phyloP scores from a whole-genome alignment of 2,329 filamentous ascomycete species.

The Ascosphaera acerosa region DNA sequence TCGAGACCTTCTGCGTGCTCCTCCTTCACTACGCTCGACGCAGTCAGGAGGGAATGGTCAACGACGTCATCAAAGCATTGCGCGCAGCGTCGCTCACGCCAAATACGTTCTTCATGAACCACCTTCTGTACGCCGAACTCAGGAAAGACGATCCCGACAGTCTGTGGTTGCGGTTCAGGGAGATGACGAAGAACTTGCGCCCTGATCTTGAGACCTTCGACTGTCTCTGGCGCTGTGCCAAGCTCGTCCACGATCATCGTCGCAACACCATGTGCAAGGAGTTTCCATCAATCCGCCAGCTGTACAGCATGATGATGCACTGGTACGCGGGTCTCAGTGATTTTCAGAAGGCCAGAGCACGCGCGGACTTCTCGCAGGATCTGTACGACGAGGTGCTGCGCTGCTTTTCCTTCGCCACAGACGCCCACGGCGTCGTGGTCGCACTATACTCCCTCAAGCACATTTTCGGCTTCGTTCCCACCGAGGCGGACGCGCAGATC shows the following conservation, averaged over 20 bases:
- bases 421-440: slow-evolving; percentile 24
- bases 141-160: slow-evolving; percentile 30
- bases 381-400: slow-evolving; percentile 27
- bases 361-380: slow-evolving; percentile 20
- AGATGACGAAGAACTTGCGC: slow-evolving; percentile 27
- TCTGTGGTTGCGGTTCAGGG: slow-evolving; percentile 30
- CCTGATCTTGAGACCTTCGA: slow-evolving; percentile 46
- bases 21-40: slow-evolving; percentile 45
- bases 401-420: slow-evolving; percentile 25
- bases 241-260: slow-evolving; percentile 23
- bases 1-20: slow-evolving; percentile 56
- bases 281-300: slow-evolving; percentile 19
- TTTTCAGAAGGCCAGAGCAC: slow-evolving; percentile 9
- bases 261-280: slow-evolving; percentile 21
- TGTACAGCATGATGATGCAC: slow-evolving; percentile 26
- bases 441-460: slow-evolving; percentile 22
- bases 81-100: slow-evolving; percentile 36
- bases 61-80: slow-evolving; percentile 36
- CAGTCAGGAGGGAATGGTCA: slow-evolving; percentile 30
- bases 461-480: slow-evolving; percentile 21
- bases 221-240: slow-evolving; percentile 34
- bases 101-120: slow-evolving; percentile 56
- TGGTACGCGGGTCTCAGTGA: slow-evolving; percentile 16
- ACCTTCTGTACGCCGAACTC: slow-evolving; percentile 42
- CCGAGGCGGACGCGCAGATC: slow-evolving; percentile 21